Percentiles rank a stretch among this genome's conserved stretches.
Evolutionary conservation across 2,329 filamentous ascomycete genomes (phyloP).

Genomic region (Hymenoscyphus repandus): DNA sequence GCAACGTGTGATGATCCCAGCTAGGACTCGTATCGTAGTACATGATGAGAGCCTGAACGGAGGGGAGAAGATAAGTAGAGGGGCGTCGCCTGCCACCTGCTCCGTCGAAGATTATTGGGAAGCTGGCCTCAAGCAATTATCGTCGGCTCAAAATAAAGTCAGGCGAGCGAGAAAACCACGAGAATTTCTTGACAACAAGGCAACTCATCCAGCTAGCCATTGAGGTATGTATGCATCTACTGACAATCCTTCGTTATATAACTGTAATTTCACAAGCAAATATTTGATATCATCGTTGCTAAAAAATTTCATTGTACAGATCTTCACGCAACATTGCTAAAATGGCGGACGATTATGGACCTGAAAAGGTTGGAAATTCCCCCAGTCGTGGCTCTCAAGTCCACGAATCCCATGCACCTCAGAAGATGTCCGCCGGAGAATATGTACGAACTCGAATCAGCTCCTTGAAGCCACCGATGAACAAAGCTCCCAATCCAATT

Average conservation of each 20-base stretch:
- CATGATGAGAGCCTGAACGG: too few species aligned
- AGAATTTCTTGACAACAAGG: neutral
- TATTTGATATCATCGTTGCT: neutral
- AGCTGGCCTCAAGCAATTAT: too few species aligned
- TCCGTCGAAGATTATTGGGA: too few species aligned
- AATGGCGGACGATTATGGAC: slow-evolving; percentile 5
- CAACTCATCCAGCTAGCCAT: neutral
- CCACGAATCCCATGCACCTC: slow-evolving; percentile 20
- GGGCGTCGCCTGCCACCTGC: too few species aligned
- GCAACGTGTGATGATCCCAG: too few species aligned
- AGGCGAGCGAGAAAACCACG: neutral
- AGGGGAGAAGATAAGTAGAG: too few species aligned
- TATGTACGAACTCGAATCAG: slow-evolving; percentile 50
- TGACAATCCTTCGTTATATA: neutral
- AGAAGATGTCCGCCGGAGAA: slow-evolving; percentile 17
- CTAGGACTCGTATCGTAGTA: too few species aligned
- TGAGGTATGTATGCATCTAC: neutral
- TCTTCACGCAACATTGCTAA: neutral
- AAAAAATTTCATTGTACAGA: neutral
- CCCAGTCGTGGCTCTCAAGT: slow-evolving; percentile 5
- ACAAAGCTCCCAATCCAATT: slow-evolving; percentile 65
- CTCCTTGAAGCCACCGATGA: slow-evolving; percentile 52
- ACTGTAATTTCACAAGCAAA: neutral
- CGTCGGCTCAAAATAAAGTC: too few species aligned
- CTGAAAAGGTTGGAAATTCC: neutral